Evolutionary conservation across 2,329 filamentous ascomycete species (phyloP), one percentile per base, ranked within the genome.

Genomic region (Hymenoscyphus linearis): DNA sequence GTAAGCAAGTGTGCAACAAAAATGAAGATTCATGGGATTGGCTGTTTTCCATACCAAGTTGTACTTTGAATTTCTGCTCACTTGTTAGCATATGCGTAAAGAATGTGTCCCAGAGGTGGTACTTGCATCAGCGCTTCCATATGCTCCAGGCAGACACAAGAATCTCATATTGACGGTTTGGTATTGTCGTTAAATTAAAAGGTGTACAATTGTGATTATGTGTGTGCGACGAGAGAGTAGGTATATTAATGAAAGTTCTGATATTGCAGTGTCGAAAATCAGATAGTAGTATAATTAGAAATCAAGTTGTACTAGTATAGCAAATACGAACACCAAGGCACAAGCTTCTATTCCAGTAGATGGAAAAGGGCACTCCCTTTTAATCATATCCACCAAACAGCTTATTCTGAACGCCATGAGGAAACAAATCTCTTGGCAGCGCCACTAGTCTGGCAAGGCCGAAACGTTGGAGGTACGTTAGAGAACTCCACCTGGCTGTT

Each of bases 101-200:
- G 36, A 12, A 27, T 16, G 22, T 7, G 7, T 18, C n/a, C 9
- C 59, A 31, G 26, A 40, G 52, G 13, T 13, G 10, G 18, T 25
- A 73, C 78, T 74, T 72, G 81, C 80, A 66, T 79, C 77, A 57
- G 81, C 78, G 73, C 80, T 85, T 59, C 82, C 82, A 69, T 81
- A 85, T 25, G 82, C 80, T 64, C 82, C 82, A 36, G 82, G 82
- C 9, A 85, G 75, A 69, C 82, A 85, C 35, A 85, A 72, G 58
- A 85, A 81, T 67, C 76, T 81, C 82, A 85, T 84, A 18, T 65
- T 77, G 70, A 59, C 25, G 55, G 25, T 50, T 50, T 50, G 18
- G 44, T 7, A 25, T 50, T 50, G 18, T 50, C 22, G 44, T 50
- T 50, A 18, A 12, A 50, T 50, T 50, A 50, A 13, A 50, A 10